Evolutionary conservation across 2,329 filamentous ascomycete species (phyloP).

Genomic region (Teratosphaeriaceae sp.): DNA sequence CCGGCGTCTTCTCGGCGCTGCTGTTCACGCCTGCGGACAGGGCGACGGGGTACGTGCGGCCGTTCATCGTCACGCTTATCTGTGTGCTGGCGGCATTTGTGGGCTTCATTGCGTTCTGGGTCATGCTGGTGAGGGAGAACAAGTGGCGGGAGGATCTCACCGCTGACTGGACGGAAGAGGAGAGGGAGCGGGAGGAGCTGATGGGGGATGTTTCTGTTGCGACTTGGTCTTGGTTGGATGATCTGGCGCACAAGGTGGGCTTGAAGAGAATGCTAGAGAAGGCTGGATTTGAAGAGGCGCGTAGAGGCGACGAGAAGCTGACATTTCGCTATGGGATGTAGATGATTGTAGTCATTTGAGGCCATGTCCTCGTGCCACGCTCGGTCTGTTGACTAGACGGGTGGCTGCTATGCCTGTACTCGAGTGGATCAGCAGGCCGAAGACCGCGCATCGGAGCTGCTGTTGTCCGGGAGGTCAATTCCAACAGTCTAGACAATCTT

Average conservation of each 20-base stretch:
- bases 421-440: no score
- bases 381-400: no score
- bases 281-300: conserved; percentile 29
- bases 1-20: conserved; percentile 38
- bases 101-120: conserved; percentile 36
- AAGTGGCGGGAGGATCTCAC: conserved; percentile 24
- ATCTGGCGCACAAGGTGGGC: conserved; percentile 7
- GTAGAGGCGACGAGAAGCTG: conserved; percentile 40
- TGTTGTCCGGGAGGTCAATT: no score
- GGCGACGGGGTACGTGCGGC: conserved; percentile 33
- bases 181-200: conserved; percentile 32
- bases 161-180: conserved; percentile 29
- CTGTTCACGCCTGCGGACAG: conserved; percentile 39
- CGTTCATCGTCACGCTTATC: conserved; percentile 37
- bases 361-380: no score
- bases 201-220: conserved; percentile 21
- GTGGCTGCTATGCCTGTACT: no score
- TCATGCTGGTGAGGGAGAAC: conserved; percentile 35
- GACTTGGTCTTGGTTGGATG: conserved; percentile 1
- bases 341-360: no score
- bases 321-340: conserved; percentile 40
- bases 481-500: conserved; percentile 31
- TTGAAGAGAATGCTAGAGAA: conserved; percentile 20
- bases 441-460: no score
- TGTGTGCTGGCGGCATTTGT: conserved; percentile 33